Base-by-base conservation (phyloP, 2,329 filamentous ascomycete genomes). In the Aspergillus calidoustus region DNA sequence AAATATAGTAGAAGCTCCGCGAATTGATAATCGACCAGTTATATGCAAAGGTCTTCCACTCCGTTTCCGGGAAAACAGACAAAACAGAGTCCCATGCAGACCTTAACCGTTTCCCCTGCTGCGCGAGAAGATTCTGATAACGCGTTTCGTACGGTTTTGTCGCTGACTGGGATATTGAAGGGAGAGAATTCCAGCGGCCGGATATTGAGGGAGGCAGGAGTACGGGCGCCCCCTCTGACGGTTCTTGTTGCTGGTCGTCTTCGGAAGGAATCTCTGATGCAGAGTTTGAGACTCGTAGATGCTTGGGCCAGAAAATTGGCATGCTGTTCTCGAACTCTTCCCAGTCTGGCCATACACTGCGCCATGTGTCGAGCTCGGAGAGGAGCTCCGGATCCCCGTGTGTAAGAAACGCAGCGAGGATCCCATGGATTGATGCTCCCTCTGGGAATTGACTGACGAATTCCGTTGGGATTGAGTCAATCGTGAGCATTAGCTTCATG, bases 341-440 rank as follows among this genome's bases (percentile, higher is more conserved):
- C 3, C 76, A 76, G 0, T 82, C 83, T 0, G 92, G 92, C 79
- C 91, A 88, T 7, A 91, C 85, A 52, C 83, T 83, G 69, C 84
- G 82, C 90, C 91, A 94, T 13, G 80, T 72, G 0, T 78, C 76
- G 63, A 85, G 82, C 28, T 81, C 80, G 15, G 77, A 69, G 3
- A 80, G 72, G 0, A 74, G 71, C 59, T 87, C 81, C 11, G 72
- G 63, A 23, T 77, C 71, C 7, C 73, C 72, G 23, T 89, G 80
- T 2, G 86, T 83, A 4, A 93, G 80, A 63, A 87, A 86, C 2
- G 88, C 83, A 6, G 91, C 89, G 4, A 96, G 81, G 48, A 91
- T 84, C 23, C 88, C 89, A 68, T 96, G 92, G 28, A 89, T 83
- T 1, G 87, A 85, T 53, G 85, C 82, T 8, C 82, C 81, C 22